Conservation (phyloP, 352 stramenopile species). For the Stramenopiles sp. region DNA sequence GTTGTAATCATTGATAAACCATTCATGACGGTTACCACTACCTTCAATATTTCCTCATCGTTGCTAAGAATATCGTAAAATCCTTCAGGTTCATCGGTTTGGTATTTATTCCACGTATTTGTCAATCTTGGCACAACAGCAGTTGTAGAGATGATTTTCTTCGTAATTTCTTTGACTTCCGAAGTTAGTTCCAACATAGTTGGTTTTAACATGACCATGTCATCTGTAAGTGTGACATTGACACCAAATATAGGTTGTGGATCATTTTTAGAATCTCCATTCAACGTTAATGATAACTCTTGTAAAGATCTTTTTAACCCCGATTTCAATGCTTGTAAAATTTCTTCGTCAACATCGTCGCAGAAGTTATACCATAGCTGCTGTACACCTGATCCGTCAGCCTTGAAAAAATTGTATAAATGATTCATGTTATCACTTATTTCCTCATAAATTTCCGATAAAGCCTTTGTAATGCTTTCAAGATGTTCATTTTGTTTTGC, state of each 20-base stretch:
- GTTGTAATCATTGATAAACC: constrained; percentile 74
- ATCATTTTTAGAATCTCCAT: constrained; percentile 67
- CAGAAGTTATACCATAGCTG: constrained; percentile 73
- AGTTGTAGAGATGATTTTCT: constrained; percentile 80
- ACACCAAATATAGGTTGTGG: constrained; percentile 71
- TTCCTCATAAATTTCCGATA: constrained; percentile 40
- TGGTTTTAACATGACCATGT: constrained; percentile 70
- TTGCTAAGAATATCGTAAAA: constrained; percentile 84
- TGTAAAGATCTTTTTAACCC: constrained; percentile 80
- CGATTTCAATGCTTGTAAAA: constrained; percentile 64
- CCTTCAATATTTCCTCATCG: constrained; percentile 80
- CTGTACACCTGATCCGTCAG: constrained; percentile 61
- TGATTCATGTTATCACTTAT: constrained; percentile 65
- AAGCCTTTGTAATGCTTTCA: constrained; percentile 45
- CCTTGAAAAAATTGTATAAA: constrained; percentile 71
- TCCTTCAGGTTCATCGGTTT: constrained; percentile 26
- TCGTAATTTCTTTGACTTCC: constrained; percentile 76
- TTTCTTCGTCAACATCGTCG: constrained; percentile 57
- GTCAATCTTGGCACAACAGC: constrained; percentile 60
- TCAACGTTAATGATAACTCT: constrained; percentile 75
- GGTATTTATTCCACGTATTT: constrained; percentile 8
- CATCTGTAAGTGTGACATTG: constrained; percentile 74
- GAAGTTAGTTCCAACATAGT: constrained; percentile 77
- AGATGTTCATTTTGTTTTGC: constrained; percentile 65
- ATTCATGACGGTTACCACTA: constrained; percentile 85